Base-by-base conservation (phyloP, 164 flowering plant species). In the Santalum album region DNA sequence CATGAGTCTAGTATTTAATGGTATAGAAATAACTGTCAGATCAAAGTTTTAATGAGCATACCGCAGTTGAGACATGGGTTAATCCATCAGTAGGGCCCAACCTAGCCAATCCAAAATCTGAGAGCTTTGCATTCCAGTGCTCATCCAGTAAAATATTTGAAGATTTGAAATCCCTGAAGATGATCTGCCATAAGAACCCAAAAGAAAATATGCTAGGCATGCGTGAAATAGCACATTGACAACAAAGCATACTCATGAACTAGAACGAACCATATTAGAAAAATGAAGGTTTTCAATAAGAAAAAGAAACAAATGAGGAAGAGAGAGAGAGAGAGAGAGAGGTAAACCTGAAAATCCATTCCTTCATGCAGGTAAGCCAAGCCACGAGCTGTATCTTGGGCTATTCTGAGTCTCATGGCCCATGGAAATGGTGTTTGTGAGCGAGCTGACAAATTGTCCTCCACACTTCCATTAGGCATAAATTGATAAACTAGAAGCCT, bases 41-140 rank as follows among this genome's bases (percentile, higher is more conserved):
- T 29, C 34, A 29, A 3, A 29, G 4, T 29, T 29, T 29, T 29
- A 29, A 15, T 17, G 14, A 38, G 57, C 90, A 68, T 84, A 92
- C 96, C 78, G 90, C 90, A 27, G 98, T 92, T 38, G 98, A 84
- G 50, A 92, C 87, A 71, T 92, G 98, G 25, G 80, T 81, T 39
- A 68, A 53, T 57, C 98, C 98, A 62, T 86, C 98, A 11, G 67
- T 11, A 46, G 98, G 98, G 23, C 98, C 98, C 69, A 78, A 68
- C 62, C 96, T 74, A 45, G 96, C 98, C 73, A 92, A 65, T 57
- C 98, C 98, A 72, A 92, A 92, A 50, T 92, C 98, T 36, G 98
- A 86, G 14, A 92, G 72, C 79, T 92, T 92, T 7, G 96, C 94
- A 68, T 89, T 92, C 95, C 95, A 92, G 17, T 89, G 67, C 65